Conservation (phyloP, 2,329 filamentous ascomycete genomes). For the Hypoxylon sp. region DNA sequence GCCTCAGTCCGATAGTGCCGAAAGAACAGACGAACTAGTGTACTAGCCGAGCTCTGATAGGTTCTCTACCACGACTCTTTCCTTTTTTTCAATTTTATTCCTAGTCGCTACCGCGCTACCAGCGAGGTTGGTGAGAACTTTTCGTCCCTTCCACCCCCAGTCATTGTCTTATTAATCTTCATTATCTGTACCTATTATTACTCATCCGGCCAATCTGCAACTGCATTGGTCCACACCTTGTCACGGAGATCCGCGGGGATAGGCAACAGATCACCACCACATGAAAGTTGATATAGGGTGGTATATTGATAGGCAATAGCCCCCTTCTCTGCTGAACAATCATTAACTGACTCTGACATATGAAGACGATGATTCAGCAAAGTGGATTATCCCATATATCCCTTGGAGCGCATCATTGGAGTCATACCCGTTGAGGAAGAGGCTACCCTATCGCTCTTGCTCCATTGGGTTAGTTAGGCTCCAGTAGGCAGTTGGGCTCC, state of each 20-base stretch:
- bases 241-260: constrained; percentile 23
- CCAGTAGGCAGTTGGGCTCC: neutral
- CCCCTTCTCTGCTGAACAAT: neutral
- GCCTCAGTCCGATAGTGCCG: constrained; percentile 10
- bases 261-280: constrained; percentile 12
- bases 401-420: neutral
- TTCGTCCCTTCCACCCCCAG: constrained; percentile 2
- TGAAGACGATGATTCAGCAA: neutral
- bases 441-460: neutral
- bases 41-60: constrained; percentile 14
- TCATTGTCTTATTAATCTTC: constrained; percentile 29
- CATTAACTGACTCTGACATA: neutral
- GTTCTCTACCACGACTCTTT: constrained; percentile 12
- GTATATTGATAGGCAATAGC: constrained; percentile 5
- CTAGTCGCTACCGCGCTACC: neutral
- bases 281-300: neutral
- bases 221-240: constrained; percentile 8
- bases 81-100: constrained; percentile 13
- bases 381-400: neutral
- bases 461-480: constrained; percentile 5
- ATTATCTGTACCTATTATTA: constrained; percentile 14
- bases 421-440: constrained; percentile 21
- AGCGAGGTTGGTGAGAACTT: constrained; percentile 16
- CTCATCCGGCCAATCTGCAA: constrained; percentile 1
- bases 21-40: constrained; percentile 3